A percentile compares a stretch with the other conserved stretches of the same genome.
Evolutionary conservation across 176 grass and related monocot species (phyloP).

Genomic region (Stipa capillata): DNA sequence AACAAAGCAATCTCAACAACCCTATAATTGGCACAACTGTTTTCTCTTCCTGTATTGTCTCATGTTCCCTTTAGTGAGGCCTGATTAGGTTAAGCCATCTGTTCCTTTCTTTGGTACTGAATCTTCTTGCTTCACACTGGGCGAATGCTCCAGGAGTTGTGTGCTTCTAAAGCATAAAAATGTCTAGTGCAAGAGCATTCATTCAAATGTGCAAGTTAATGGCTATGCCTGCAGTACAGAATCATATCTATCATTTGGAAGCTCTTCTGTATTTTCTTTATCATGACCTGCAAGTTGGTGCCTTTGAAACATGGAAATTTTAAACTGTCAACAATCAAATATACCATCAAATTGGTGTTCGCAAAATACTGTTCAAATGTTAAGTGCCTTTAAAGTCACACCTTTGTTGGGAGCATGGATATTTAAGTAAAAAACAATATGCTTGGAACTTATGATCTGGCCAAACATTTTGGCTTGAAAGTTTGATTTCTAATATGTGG

Average conservation of each 20-base stretch:
- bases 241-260: constrained; percentile 9
- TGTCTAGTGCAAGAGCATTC: background rate
- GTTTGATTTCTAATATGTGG: too few relatives aligned
- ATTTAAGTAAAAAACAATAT: background rate
- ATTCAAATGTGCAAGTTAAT: background rate
- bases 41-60: background rate
- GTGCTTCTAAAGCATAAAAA: background rate
- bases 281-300: background rate
- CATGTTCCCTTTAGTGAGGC: background rate
- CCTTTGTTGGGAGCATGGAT: background rate
- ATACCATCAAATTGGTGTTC: background rate
- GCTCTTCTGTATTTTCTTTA: background rate
- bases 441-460: background rate
- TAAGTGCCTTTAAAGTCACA: too few relatives aligned
- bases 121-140: background rate
- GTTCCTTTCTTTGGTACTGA: background rate
- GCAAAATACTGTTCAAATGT: background rate
- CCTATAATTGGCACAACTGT: background rate
- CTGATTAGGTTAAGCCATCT: background rate
- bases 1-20: background rate
- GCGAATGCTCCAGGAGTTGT: background rate
- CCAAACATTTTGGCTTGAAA: background rate
- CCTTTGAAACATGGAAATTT: background rate
- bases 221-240: background rate
- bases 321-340: background rate